Evolutionary conservation across 345 rosid genomes (phyloP).

Genomic region (Populus deltoides): DNA sequence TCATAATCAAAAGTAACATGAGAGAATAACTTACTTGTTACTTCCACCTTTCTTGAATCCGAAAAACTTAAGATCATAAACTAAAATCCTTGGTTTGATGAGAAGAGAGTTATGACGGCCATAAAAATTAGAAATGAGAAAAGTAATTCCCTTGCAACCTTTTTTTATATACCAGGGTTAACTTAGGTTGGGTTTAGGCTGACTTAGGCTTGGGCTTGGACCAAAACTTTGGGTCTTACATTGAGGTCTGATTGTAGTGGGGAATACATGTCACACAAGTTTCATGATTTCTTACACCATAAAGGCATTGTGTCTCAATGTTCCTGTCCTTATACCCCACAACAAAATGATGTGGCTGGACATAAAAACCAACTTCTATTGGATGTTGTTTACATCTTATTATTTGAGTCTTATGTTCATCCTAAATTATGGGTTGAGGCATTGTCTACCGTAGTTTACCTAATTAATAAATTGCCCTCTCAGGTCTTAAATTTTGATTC

Average conservation of each 20-base stretch:
- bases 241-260: neutral
- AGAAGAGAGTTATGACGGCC: too few species aligned
- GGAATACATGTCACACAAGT: neutral
- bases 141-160: too few species aligned
- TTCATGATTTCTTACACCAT: neutral
- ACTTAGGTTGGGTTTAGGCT: too few species aligned
- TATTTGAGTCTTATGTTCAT: neutral
- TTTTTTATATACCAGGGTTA: too few species aligned
- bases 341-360: neutral
- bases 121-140: too few species aligned
- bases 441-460: neutral
- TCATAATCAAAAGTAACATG: too few species aligned
- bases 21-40: too few species aligned
- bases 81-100: too few species aligned
- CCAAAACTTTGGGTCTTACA: too few species aligned
- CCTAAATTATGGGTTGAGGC: fast-evolving
- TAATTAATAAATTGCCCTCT: neutral
- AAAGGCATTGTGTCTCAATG: neutral
- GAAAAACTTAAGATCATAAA: too few species aligned
- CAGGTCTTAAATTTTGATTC: neutral
- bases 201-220: too few species aligned
- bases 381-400: neutral
- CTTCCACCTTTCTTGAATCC: too few species aligned
- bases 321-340: neutral
- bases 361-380: neutral